Evolutionary conservation across 257 asterid genomes (phyloP).

Genomic region (Ophiorrhiza pumila): DNA sequence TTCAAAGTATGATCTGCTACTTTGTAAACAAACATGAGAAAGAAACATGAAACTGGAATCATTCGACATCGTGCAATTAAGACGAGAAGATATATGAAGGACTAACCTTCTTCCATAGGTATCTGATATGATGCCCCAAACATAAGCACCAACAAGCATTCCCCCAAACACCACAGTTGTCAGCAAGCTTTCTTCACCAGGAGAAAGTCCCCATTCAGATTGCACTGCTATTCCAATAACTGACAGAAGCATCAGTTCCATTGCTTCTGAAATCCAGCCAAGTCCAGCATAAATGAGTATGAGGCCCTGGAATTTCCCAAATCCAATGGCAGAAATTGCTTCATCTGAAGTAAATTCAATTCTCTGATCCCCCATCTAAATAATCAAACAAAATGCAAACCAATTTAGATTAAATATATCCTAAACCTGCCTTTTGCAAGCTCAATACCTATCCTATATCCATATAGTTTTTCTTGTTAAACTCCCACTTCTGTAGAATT

Average conservation of each 20-base stretch:
- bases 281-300: constrained; percentile 71
- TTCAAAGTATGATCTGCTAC: too few relatives aligned
- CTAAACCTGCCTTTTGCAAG: neutral
- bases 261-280: constrained; percentile 77
- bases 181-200: constrained; percentile 64
- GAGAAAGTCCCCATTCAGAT: constrained; percentile 65
- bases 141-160: constrained; percentile 68
- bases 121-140: constrained; percentile 78
- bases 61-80: neutral
- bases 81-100: neutral
- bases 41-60: too few relatives aligned
- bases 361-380: constrained; percentile 18
- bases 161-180: constrained; percentile 67
- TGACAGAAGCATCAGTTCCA: constrained; percentile 88
- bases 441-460: neutral
- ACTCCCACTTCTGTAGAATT: neutral
- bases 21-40: too few relatives aligned
- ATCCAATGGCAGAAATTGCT: constrained; percentile 61
- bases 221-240: constrained; percentile 75
- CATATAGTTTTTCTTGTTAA: neutral
- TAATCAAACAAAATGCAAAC: neutral
- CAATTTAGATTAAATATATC: too few relatives aligned
- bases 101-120: constrained; percentile 70
- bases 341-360: constrained; percentile 58
- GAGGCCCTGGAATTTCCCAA: constrained; percentile 64